Evolutionary conservation across 768 basidiomycete genomes (phyloP), one percentile per base, ranked within the genome.

Genomic region (Tricholoma bakamatsutake): DNA sequence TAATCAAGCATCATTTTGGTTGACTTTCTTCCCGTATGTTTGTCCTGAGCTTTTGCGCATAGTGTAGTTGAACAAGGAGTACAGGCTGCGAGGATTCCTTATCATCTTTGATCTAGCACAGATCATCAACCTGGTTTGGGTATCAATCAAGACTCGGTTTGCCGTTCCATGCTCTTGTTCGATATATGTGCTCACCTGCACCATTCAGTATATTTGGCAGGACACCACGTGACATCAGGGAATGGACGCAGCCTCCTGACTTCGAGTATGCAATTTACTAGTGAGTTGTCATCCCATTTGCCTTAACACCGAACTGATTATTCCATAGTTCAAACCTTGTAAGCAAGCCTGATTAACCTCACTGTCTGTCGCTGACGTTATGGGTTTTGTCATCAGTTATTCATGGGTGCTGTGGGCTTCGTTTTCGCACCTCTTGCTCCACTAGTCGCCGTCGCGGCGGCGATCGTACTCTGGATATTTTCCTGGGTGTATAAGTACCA

Each of bases 361-460:
- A 24, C 34, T 31, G 34, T 21, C 27, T 47, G 12, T 34, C 35
- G 2, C 37, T 30, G 53, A 30, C 54, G 37, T 47, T 30, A 11
- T 24, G 11, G 10, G 15, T 48, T 10, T 5, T 9, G 28, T 9
- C 28, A 55, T 42, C 61, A 88, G 85, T 72, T 93, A 39, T 93
- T 94, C 72, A 91, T 93, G 86, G 88, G 76, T n/a, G 81, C 90
- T n/a, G 92, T 99, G 47, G 95, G 86, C 0, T 71, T 99, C 49
- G 87, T 97, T 15, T 98, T 98, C 64, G 93, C 96, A 0, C 96
- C 96, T 12, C 74, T 99, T 5, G 95, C 96, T 0, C 97, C 97
- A 1, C 72, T 98, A 30, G 94, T 99, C 13, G 81, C 80, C 8
- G 77, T 94, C 27, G 90, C 89, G 15, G 92, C 85, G 11, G 86